phyloP scores from a whole-genome alignment of 2,329 filamentous ascomycete genomes.

The Fusarium sp. region DNA sequence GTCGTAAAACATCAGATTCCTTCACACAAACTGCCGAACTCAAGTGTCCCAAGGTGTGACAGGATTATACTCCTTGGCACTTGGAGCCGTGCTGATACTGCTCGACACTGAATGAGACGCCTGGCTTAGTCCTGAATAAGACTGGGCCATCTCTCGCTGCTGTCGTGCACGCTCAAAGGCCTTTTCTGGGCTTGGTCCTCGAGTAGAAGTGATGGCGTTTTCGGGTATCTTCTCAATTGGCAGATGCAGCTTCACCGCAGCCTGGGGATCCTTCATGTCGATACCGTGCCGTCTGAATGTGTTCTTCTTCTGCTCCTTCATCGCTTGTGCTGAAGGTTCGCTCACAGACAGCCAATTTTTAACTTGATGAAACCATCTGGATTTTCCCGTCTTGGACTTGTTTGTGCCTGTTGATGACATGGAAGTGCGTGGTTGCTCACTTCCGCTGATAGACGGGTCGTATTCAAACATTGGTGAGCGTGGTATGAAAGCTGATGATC shows the following conservation, averaged over 20 bases:
- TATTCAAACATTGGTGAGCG: constrained; percentile 43
- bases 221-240: constrained; percentile 60
- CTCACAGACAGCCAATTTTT: constrained; percentile 63
- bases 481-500: constrained; percentile 29
- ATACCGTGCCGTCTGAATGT: constrained; percentile 60
- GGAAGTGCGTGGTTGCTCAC: constrained; percentile 33
- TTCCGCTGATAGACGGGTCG: constrained; percentile 39
- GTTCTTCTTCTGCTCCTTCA: constrained; percentile 60
- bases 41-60: constrained; percentile 52
- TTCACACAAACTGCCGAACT: not conserved
- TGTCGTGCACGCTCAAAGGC: constrained; percentile 53
- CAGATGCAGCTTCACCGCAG: constrained; percentile 61
- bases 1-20: constrained; percentile 23
- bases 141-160: constrained; percentile 50
- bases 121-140: constrained; percentile 46
- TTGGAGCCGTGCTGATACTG: constrained; percentile 51
- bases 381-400: constrained; percentile 49
- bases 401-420: constrained; percentile 21
- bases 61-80: constrained; percentile 49
- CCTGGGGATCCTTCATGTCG: constrained; percentile 57
- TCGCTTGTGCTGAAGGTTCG: constrained; percentile 64
- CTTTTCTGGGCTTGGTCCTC: constrained; percentile 62
- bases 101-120: constrained; percentile 53
- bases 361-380: constrained; percentile 58
- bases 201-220: constrained; percentile 60